Conservation (phyloP, 2,329 filamentous ascomycete genomes). For the Ambrosiella cleistominuta region DNA sequence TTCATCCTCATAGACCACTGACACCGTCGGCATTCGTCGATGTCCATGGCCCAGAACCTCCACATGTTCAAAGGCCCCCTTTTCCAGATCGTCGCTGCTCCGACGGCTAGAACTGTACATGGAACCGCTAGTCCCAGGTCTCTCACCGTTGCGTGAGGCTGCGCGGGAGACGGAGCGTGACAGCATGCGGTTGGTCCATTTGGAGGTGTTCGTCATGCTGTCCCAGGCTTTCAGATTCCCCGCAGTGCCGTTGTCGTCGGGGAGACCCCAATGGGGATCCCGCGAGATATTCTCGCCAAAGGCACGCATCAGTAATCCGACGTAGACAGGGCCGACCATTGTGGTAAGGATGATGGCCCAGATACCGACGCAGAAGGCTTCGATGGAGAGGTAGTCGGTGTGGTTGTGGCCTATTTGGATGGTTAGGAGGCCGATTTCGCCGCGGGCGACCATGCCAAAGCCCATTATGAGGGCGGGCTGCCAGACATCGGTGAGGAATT, state of each 20-base stretch:
- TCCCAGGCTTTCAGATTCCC: slow-evolving; percentile 6
- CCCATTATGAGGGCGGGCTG: slow-evolving; percentile 38
- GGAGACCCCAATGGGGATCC: slow-evolving; percentile 9
- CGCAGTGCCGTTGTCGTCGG: neutral
- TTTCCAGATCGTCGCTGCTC: neutral
- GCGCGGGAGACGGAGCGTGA: slow-evolving; percentile 7
- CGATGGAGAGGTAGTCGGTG: slow-evolving; percentile 32
- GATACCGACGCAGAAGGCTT: slow-evolving; percentile 34
- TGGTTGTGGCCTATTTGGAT: slow-evolving; percentile 17
- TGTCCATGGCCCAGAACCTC: neutral
- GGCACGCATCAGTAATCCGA: slow-evolving; percentile 27
- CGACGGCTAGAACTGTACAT: neutral
- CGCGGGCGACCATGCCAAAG: slow-evolving; percentile 40
- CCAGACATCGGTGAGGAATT: slow-evolving; percentile 17
- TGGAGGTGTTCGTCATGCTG: neutral
- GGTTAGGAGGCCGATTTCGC: slow-evolving; percentile 44
- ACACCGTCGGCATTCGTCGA: neutral
- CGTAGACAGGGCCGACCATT: slow-evolving; percentile 33
- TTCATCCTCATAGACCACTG: neutral
- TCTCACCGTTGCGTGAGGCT: neutral
- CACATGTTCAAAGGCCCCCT: neutral
- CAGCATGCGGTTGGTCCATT: slow-evolving; percentile 10
- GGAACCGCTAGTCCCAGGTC: neutral
- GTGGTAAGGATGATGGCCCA: slow-evolving; percentile 42
- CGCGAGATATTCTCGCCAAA: neutral